phyloP scores from a whole-genome alignment of 768 basidiomycete species.

The Auricularia cornea region DNA sequence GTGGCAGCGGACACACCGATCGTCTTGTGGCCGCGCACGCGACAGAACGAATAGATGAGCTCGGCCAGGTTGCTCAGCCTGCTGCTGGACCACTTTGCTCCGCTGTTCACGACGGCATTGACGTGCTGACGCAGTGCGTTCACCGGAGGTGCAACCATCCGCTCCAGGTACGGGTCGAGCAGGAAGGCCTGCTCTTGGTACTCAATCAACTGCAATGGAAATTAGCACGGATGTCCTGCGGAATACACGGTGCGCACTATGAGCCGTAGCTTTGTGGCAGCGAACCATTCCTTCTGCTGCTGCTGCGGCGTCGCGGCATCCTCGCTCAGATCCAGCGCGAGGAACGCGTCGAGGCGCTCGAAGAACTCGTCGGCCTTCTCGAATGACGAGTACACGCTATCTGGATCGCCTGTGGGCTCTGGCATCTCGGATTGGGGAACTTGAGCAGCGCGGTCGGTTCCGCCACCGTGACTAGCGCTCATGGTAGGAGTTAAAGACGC shows the following conservation, averaged over 20 bases:
- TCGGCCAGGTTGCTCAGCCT: constrained; percentile 47
- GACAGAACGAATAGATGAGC: constrained; percentile 74
- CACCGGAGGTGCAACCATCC: constrained; percentile 68
- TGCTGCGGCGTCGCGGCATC: constrained; percentile 35
- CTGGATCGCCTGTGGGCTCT: constrained; percentile 24
- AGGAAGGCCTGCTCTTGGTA: constrained; percentile 94
- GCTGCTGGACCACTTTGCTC: constrained; percentile 20
- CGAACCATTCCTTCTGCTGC: constrained; percentile 31
- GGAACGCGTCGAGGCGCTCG: constrained; percentile 41
- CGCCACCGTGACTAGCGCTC: too few species aligned
- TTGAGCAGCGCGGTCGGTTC: neutral
- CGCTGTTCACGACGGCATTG: constrained; percentile 27
- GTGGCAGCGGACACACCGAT: constrained; percentile 54
- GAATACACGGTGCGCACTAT: constrained; percentile 37
- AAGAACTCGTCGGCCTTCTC: constrained; percentile 55
- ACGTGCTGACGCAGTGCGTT: constrained; percentile 51
- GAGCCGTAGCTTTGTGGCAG: constrained; percentile 35
- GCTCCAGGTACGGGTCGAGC: constrained; percentile 81
- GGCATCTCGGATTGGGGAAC: neutral
- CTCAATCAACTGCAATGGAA: constrained; percentile 60
- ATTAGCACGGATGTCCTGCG: neutral
- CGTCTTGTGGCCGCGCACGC: constrained; percentile 83
- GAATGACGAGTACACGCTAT: constrained; percentile 45
- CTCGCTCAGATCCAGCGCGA: constrained; percentile 37
- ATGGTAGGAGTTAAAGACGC: too few species aligned